Evolutionary conservation across 2,329 filamentous ascomycete species (phyloP).

Genomic region (Nigrospora osmanthi): DNA sequence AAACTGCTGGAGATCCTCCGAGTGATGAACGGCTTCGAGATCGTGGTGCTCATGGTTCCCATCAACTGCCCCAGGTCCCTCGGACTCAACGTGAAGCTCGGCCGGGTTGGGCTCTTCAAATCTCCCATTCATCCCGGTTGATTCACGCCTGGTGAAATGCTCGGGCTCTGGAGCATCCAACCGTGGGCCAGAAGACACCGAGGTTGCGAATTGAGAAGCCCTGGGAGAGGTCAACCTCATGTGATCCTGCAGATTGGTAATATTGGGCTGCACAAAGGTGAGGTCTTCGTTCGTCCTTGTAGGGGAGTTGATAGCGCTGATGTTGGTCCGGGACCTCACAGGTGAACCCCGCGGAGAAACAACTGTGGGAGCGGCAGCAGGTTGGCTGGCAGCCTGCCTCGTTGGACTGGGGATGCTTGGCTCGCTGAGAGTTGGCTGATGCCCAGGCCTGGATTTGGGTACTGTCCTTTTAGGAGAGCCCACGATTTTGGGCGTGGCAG

Average conservation of each 20-base stretch:
- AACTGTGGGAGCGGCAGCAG: constrained; percentile 9
- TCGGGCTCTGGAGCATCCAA: too few species aligned
- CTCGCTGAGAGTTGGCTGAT: constrained; percentile 42
- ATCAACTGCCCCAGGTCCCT: too few species aligned
- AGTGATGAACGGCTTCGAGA: too few species aligned
- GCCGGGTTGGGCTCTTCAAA: too few species aligned
- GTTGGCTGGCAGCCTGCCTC: constrained; percentile 20
- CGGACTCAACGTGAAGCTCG: too few species aligned
- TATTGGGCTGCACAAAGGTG: constrained; percentile 41
- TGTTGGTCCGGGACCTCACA: constrained; percentile 24
- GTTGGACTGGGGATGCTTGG: constrained; percentile 39
- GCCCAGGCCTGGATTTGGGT: constrained; percentile 37
- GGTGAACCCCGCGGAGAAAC: constrained; percentile 34
- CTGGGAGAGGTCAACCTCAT: constrained; percentile 1
- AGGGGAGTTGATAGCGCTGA: constrained; percentile 21
- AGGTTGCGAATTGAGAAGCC: too few species aligned
- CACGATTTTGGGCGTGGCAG: constrained; percentile 41
- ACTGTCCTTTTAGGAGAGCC: constrained; percentile 44
- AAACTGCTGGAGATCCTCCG: too few species aligned
- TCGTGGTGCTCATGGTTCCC: too few species aligned
- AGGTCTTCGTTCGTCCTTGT: constrained; percentile 43
- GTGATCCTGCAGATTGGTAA: constrained; percentile 27
- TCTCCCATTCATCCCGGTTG: too few species aligned
- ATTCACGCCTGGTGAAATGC: too few species aligned
- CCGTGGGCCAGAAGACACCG: too few species aligned